Evolutionary conservation across 164 flowering plant species (phyloP).

Genomic region (Paratinospora sagittata): DNA sequence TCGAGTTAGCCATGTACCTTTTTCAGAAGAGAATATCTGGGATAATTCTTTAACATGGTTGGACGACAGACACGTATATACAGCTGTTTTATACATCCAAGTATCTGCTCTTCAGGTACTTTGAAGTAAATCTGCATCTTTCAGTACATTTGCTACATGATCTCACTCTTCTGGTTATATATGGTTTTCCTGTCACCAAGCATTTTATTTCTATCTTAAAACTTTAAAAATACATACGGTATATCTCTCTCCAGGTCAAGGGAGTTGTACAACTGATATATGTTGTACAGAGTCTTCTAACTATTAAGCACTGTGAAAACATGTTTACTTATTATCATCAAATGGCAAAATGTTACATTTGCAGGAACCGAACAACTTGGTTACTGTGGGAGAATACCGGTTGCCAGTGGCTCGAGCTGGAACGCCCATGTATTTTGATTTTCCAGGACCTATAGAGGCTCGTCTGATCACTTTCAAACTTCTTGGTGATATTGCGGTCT

Average conservation of each 20-base stretch:
- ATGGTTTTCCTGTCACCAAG: no score
- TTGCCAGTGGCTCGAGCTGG: slow-evolving; percentile 74
- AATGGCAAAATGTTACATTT: no score
- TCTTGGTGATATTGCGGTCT: slow-evolving; percentile 81
- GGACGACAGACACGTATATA: slow-evolving; percentile 68
- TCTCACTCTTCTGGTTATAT: background rate
- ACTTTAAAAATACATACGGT: no score
- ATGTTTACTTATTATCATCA: no score
- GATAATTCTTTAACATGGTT: slow-evolving; percentile 38
- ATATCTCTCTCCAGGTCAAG: no score
- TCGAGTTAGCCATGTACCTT: slow-evolving; percentile 73
- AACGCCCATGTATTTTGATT: slow-evolving; percentile 88
- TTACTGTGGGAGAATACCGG: slow-evolving; percentile 67
- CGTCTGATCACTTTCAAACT: slow-evolving; percentile 60
- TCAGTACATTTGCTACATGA: background rate
- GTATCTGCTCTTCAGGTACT: slow-evolving; percentile 51
- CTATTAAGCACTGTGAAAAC: background rate
- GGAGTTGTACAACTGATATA: background rate
- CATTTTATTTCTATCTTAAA: no score
- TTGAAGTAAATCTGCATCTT: slow-evolving; percentile 9
- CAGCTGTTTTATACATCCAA: slow-evolving; percentile 77
- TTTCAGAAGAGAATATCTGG: slow-evolving; percentile 32
- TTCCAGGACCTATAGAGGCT: slow-evolving; percentile 59
- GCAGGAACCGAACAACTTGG: slow-evolving; percentile 61
- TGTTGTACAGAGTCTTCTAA: background rate